These are phyloP conservation scores for Penicillium samsonianum DNA, from an alignment of 495 filamentous ascomycete genomes.

Conservation along the genomic window DNA sequence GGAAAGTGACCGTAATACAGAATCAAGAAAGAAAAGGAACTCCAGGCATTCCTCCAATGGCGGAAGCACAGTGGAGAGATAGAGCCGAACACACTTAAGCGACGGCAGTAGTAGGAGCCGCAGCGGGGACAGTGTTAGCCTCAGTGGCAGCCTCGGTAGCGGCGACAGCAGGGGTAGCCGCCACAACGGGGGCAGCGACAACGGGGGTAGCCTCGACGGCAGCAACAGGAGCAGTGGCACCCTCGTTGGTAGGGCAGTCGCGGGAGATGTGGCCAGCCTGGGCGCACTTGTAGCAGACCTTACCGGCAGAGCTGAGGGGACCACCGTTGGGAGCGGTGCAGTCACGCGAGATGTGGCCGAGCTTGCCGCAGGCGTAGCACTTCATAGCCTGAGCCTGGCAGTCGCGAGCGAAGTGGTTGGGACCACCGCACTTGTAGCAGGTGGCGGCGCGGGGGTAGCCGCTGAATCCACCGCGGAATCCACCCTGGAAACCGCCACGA, in stretches of 20 bases:
- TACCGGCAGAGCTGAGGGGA: constrained; percentile 90
- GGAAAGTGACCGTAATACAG: constrained; percentile 40
- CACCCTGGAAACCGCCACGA: constrained; percentile 68
- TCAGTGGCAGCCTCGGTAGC: constrained; percentile 43
- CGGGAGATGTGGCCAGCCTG: constrained; percentile 95
- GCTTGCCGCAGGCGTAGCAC: constrained; percentile 98
- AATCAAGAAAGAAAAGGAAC: constrained; percentile 32
- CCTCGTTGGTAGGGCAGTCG: constrained; percentile 74
- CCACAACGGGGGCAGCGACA: constrained; percentile 37
- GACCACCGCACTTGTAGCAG: constrained; percentile 99
- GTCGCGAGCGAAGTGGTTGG: constrained; percentile 97
- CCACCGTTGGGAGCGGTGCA: constrained; percentile 97
- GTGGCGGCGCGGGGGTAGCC: constrained; percentile 77
- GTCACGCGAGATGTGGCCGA: constrained; percentile 96
- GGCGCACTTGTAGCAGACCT: constrained; percentile 98
- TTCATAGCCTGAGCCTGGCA: constrained; percentile 99
- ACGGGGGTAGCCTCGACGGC: constrained; percentile 18
- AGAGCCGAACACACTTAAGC: constrained; percentile 45
- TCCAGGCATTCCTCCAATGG: constrained; percentile 16
- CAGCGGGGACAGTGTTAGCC: constrained; percentile 43
- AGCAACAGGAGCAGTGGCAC: constrained; percentile 36
- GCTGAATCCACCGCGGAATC: constrained; percentile 68
- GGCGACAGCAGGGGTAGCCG: constrained; percentile 40
- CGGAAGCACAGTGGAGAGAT: constrained; percentile 30
- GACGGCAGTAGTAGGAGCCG: constrained; percentile 55